phyloP scores from a whole-genome alignment of 345 rosid species.

The Passiflora organensis region DNA sequence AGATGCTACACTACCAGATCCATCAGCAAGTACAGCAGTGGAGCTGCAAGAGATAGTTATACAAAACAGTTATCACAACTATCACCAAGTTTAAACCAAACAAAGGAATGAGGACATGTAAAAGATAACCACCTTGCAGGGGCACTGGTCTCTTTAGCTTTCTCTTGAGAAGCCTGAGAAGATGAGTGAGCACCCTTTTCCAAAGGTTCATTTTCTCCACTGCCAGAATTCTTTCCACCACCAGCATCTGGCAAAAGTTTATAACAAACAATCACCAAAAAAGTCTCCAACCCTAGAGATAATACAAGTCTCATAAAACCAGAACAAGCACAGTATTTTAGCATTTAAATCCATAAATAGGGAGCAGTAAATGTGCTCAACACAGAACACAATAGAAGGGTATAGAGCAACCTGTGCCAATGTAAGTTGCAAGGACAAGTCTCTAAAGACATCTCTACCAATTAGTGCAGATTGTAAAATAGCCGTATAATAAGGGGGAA shows the following conservation, averaged over 20 bases:
- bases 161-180: conserved; percentile 38
- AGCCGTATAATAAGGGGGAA: neutral
- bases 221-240: conserved; percentile 43
- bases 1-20: conserved; percentile 38
- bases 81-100: conserved; percentile 3
- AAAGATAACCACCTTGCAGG: conserved; percentile 42
- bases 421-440: neutral
- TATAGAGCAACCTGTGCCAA: too few species aligned
- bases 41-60: conserved; percentile 36
- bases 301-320: too few species aligned
- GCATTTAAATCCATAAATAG: neutral
- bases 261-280: conserved; percentile 17
- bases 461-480: neutral
- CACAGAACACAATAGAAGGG: neutral
- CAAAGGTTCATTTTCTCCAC: conserved; percentile 46
- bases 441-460: neutral
- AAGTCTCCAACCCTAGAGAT: conserved; percentile 7
- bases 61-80: conserved; percentile 10
- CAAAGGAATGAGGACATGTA: neutral
- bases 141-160: conserved; percentile 37
- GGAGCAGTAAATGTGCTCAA: neutral
- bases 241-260: conserved; percentile 53
- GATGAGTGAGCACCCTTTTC: conserved; percentile 49
- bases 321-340: too few species aligned
- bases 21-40: conserved; percentile 37